These are phyloP conservation scores for Strigomonas culicis DNA, from an alignment of 208 protist species.

Conservation along the genomic window DNA sequence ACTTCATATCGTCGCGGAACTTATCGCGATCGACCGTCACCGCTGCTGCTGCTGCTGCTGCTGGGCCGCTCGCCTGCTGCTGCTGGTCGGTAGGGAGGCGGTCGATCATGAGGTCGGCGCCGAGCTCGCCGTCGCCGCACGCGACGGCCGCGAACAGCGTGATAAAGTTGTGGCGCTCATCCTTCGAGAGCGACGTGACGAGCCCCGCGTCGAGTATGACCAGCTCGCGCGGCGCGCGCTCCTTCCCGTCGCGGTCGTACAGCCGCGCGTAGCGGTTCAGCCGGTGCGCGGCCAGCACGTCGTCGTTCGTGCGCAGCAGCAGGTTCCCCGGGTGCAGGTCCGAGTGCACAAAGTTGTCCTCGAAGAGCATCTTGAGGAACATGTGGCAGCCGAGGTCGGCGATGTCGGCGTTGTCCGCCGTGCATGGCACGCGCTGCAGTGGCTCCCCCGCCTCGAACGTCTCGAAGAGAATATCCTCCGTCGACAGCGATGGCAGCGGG, in stretches of 20 bases:
- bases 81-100: constrained; percentile 36
- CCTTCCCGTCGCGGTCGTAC: constrained; percentile 42
- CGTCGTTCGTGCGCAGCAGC: constrained; percentile 55
- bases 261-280: neutral
- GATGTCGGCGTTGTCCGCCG: constrained; percentile 49
- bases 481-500: constrained; percentile 57
- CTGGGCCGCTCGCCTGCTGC: neutral
- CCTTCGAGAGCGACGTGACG: constrained; percentile 74
- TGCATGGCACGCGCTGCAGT: constrained; percentile 48
- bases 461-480: constrained; percentile 78
- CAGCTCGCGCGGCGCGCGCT: constrained; percentile 51
- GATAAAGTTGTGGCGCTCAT: constrained; percentile 91
- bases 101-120: constrained; percentile 90
- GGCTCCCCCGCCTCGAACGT: constrained; percentile 83
- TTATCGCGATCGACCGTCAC: constrained; percentile 37
- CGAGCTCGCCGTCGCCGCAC: constrained; percentile 79
- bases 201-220: constrained; percentile 91
- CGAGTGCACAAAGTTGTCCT: constrained; percentile 94
- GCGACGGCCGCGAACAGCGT: constrained; percentile 89
- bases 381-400: constrained; percentile 85
- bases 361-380: constrained; percentile 95
- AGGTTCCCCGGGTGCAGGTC: constrained; percentile 94
- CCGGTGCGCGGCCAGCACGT: constrained; percentile 10
- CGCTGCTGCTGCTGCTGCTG: neutral
- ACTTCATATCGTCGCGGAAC: constrained; percentile 67